A percentile compares a stretch with the other conserved stretches of the same genome.
phyloP scores from a whole-genome alignment of 2,329 filamentous ascomycete genomes.

The Neonectria coccinea region DNA sequence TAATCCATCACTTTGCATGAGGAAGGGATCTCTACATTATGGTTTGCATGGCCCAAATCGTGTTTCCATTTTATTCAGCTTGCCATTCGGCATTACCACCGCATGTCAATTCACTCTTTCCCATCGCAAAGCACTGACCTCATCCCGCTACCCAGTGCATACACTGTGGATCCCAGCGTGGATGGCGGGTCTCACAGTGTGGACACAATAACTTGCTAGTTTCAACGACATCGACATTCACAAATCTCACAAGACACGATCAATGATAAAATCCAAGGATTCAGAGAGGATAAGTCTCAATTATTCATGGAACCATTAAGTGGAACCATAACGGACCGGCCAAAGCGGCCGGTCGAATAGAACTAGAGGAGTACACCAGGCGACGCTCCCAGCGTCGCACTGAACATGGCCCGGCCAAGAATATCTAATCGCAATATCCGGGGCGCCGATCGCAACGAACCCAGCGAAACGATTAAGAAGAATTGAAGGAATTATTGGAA shows the following conservation, averaged over 20 bases:
- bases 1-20: not conserved
- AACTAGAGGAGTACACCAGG: constrained; percentile 46
- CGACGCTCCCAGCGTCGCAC: constrained; percentile 45
- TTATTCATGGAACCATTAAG: constrained; percentile 37
- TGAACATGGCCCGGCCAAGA: constrained; percentile 49
- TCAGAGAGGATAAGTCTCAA: constrained; percentile 33
- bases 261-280: not conserved
- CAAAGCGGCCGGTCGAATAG: constrained; percentile 36
- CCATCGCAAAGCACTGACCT: not conserved
- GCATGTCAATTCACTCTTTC: not conserved
- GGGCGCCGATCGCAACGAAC: constrained; percentile 56
- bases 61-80: no score
- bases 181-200: not conserved
- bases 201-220: not conserved
- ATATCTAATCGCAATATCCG: constrained; percentile 60
- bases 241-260: not conserved
- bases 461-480: constrained; percentile 54
- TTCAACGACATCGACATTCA: constrained; percentile 9
- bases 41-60: no score
- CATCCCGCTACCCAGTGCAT: not conserved
- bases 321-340: constrained; percentile 32
- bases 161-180: not conserved
- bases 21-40: not conserved
- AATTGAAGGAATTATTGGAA: constrained; percentile 55
- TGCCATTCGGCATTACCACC: no score